phyloP scores from a whole-genome alignment of 1,284 basidiomycete species.

The Cronartium quercuum region DNA sequence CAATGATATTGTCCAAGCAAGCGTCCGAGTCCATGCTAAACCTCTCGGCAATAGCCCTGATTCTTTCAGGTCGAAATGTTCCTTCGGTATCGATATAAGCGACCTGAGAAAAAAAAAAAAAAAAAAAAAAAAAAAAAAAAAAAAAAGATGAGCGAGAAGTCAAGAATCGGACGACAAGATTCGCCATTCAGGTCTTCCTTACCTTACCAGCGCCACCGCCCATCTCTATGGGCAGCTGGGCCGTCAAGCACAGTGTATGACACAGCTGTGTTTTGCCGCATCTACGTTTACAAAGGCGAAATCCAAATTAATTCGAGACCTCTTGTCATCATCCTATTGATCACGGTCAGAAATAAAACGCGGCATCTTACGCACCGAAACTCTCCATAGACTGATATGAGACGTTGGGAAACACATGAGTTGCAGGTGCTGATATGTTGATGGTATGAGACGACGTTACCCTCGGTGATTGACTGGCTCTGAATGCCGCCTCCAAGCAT shows the following conservation, averaged over 20 bases:
- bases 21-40: slow-evolving; percentile 80
- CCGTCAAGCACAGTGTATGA: slow-evolving; percentile 81
- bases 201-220: slow-evolving; percentile 85
- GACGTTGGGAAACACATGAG: background rate
- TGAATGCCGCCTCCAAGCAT: slow-evolving; percentile 41
- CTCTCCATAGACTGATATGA: slow-evolving; percentile 21
- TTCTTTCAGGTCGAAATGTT: slow-evolving; percentile 86
- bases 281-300: slow-evolving; percentile 60
- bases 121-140: background rate
- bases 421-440: slow-evolving; percentile 7
- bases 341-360: slow-evolving; percentile 2
- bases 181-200: slow-evolving; percentile 5
- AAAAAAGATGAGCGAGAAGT: background rate
- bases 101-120: slow-evolving; percentile 51
- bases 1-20: slow-evolving; percentile 77
- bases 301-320: background rate
- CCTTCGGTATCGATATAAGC: slow-evolving; percentile 90
- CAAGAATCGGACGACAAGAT: too few species aligned
- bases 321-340: background rate
- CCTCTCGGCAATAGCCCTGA: slow-evolving; percentile 77
- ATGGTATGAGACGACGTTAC: background rate
- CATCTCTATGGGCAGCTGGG: slow-evolving; percentile 78
- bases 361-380: slow-evolving; percentile 41
- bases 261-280: slow-evolving; percentile 87
- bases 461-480: slow-evolving; percentile 38